A percentile compares a stretch with the other conserved stretches of the same genome.
These are phyloP conservation scores for Cymodocea nodosa DNA, from an alignment of 116 monocot species.

Conservation along the genomic window DNA sequence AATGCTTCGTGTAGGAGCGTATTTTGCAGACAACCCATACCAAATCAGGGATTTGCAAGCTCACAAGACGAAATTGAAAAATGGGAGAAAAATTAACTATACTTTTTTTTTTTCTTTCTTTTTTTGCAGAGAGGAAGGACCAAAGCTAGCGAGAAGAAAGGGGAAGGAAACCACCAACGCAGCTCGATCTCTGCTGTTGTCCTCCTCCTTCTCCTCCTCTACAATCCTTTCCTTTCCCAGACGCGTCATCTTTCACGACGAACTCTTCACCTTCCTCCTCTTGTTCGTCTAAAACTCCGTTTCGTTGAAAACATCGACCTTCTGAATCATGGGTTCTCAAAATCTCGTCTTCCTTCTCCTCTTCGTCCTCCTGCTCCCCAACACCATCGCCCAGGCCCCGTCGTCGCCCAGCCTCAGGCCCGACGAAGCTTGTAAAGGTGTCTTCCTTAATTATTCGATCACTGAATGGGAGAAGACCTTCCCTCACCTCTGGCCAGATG, in stretches of 20 bases:
- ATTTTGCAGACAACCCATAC: too few relatives aligned
- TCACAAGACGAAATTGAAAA: too few relatives aligned
- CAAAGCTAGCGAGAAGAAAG: too few relatives aligned
- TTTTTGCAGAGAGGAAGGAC: too few relatives aligned
- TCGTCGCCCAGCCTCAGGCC: background rate
- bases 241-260: background rate
- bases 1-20: too few relatives aligned
- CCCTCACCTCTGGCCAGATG: conserved; percentile 23
- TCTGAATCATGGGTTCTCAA: background rate
- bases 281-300: too few relatives aligned
- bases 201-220: background rate
- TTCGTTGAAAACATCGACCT: background rate
- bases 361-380: background rate
- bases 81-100: too few relatives aligned
- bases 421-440: conserved; percentile 39
- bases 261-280: background rate
- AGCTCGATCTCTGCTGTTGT: background rate
- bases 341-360: background rate
- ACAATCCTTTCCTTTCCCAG: background rate
- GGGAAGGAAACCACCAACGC: too few relatives aligned
- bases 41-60: too few relatives aligned
- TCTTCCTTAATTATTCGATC: conserved; percentile 17
- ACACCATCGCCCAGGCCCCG: background rate
- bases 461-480: conserved; percentile 20
- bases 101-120: too few relatives aligned